Evolutionary conservation across 176 grass and related monocot species (phyloP).

Genomic region (Microstegium vimineum): DNA sequence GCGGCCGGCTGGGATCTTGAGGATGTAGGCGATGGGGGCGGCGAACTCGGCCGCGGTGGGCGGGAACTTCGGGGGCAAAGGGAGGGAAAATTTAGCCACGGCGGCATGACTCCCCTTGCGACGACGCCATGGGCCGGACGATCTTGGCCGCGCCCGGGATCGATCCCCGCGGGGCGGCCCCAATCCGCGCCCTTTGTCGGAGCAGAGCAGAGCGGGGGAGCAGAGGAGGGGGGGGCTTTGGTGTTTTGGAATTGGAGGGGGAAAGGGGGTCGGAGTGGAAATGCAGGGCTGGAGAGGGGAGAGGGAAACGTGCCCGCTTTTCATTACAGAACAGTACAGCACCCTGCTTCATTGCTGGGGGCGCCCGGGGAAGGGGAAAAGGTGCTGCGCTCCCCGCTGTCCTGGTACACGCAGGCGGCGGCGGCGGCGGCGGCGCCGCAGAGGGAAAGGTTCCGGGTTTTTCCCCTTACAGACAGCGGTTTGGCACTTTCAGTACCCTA

Average conservation of each 20-base stretch:
- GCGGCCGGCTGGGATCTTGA: slow-evolving; percentile 76
- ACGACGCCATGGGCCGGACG: slow-evolving; percentile 18
- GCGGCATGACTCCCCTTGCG: slow-evolving; percentile 35
- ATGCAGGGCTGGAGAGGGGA: background rate
- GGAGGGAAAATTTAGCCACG: slow-evolving; percentile 75
- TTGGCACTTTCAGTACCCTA: too few species aligned
- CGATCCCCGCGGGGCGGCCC: background rate
- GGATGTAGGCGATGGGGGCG: slow-evolving; percentile 79
- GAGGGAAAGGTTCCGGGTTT: background rate
- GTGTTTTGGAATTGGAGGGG: background rate
- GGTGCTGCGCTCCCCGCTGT: background rate
- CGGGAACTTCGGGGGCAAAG: slow-evolving; percentile 88
- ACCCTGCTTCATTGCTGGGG: background rate
- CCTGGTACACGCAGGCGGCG: background rate
- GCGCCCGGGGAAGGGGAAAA: background rate
- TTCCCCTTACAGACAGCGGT: background rate
- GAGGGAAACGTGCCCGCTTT: background rate
- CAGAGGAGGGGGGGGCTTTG: background rate
- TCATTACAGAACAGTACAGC: background rate
- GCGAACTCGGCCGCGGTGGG: slow-evolving; percentile 73
- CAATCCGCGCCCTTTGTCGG: slow-evolving; percentile 35
- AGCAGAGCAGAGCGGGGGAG: background rate
- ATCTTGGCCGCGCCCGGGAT: background rate
- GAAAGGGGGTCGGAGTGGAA: too few species aligned
- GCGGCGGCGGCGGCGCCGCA: background rate